phyloP scores from a whole-genome alignment of 176 grass and related monocot species.

The Juncus effusus region DNA sequence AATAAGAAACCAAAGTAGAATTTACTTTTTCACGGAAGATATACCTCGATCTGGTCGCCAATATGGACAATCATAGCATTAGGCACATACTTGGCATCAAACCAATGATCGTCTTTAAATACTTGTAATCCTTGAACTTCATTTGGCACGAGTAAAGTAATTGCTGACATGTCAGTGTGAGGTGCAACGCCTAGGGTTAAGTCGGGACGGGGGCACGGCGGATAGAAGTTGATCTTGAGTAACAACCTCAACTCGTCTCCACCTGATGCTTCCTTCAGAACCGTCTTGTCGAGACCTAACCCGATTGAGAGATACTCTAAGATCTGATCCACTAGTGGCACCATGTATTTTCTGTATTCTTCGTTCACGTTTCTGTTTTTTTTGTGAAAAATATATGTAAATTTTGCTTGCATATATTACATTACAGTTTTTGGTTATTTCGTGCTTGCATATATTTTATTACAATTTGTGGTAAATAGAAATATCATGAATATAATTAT shows the following conservation, averaged over 20 bases:
- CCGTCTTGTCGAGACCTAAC: slow-evolving; percentile 30
- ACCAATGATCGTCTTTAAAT: slow-evolving; percentile 46
- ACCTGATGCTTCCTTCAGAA: slow-evolving; percentile 44
- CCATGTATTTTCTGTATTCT: slow-evolving; percentile 48
- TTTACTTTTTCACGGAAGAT: background rate
- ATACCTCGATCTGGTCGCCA: slow-evolving; percentile 73
- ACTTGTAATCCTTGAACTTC: slow-evolving; percentile 67
- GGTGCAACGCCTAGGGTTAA: slow-evolving; percentile 51
- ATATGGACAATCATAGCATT: slow-evolving; percentile 56
- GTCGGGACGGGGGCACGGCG: slow-evolving; percentile 68
- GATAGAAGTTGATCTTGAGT: slow-evolving; percentile 84
- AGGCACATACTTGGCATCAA: slow-evolving; percentile 53
- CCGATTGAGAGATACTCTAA: slow-evolving; percentile 44
- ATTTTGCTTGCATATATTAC: too few relatives aligned
- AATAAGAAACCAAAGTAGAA: background rate
- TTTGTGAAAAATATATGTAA: background rate
- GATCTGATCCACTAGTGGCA: slow-evolving; percentile 31
- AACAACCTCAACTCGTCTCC: slow-evolving; percentile 38
- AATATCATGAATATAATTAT: too few relatives aligned
- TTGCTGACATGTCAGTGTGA: slow-evolving; percentile 68
- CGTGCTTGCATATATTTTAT: too few relatives aligned
- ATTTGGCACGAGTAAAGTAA: slow-evolving; percentile 67
- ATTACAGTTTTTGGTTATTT: too few relatives aligned
- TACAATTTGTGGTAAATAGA: too few relatives aligned
- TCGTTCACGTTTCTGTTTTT: slow-evolving; percentile 43